phyloP scores from a whole-genome alignment of 1,139 yeast species.

The Zygoascus sp. region DNA sequence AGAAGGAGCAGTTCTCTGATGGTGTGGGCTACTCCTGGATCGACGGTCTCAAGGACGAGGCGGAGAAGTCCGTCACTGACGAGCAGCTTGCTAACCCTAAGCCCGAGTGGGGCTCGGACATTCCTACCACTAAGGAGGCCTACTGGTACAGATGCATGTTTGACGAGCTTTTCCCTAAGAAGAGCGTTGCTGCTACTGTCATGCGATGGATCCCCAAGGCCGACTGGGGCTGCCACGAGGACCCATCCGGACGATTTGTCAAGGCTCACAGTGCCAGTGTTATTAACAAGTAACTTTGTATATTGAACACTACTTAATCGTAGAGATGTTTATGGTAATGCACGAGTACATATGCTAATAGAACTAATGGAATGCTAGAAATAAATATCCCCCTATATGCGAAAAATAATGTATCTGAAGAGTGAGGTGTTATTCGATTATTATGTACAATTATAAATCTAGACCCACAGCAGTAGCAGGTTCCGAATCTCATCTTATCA shows the following conservation, averaged over 20 bases:
- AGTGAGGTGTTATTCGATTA: neutral
- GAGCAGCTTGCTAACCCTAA: slow-evolving; percentile 87
- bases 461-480: too few relatives aligned
- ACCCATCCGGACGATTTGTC: slow-evolving; percentile 97
- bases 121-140: slow-evolving; percentile 97
- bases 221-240: slow-evolving; percentile 99
- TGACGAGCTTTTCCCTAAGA: slow-evolving; percentile 83
- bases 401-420: neutral
- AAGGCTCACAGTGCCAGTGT: slow-evolving; percentile 55
- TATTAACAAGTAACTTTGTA: slow-evolving; percentile 4
- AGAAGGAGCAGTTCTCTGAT: slow-evolving; percentile 98
- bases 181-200: slow-evolving; percentile 92
- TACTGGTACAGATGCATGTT: slow-evolving; percentile 98
- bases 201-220: slow-evolving; percentile 99
- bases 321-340: neutral
- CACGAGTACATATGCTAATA: neutral
- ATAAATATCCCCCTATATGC: neutral
- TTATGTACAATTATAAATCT: too few relatives aligned
- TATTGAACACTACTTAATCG: neutral
- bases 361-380: neutral
- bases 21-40: slow-evolving; percentile 99
- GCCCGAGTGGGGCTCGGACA: slow-evolving; percentile 92
- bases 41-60: slow-evolving; percentile 93
- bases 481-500: too few relatives aligned
- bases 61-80: slow-evolving; percentile 79